A percentile compares a stretch with the other conserved stretches of the same genome.
Conservation (phyloP, 306 rosid genomes). For the Luffa aegyptiaca region DNA sequence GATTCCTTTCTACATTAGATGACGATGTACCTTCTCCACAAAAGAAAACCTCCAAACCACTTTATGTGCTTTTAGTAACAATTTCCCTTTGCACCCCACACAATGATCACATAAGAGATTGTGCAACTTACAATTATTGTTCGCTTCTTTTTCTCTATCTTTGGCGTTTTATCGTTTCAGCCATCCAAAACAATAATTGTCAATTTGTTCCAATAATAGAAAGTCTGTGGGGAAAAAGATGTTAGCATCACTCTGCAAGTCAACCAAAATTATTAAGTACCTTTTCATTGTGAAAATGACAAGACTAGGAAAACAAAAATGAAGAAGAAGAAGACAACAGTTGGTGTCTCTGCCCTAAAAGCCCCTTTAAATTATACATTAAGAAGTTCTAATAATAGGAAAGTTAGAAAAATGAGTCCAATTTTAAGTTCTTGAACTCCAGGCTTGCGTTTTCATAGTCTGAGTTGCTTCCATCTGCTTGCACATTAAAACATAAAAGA, state of each 20-base stretch:
- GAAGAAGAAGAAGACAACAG: neutral
- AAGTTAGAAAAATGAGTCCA: neutral
- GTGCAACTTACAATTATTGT: conserved; percentile 51
- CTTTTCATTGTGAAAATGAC: neutral
- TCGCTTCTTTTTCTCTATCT: conserved; percentile 75
- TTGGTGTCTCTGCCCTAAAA: neutral
- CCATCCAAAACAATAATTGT: conserved; percentile 86
- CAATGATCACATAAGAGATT: neutral
- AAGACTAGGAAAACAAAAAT: neutral
- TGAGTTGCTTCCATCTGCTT: conserved; percentile 73
- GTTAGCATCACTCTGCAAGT: conserved; percentile 80
- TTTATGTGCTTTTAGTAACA: too few relatives aligned
- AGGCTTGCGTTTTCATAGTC: conserved; percentile 34
- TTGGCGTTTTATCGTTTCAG: conserved; percentile 43
- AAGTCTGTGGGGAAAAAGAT: conserved; percentile 89
- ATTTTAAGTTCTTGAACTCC: neutral
- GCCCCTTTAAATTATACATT: too few relatives aligned
- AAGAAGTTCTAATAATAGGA: neutral
- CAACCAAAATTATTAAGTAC: conserved; percentile 2
- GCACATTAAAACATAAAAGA: conserved; percentile 17
- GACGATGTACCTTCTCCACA: too few relatives aligned
- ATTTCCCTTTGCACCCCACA: neutral
- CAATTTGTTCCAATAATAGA: conserved; percentile 66
- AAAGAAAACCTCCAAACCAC: too few relatives aligned
- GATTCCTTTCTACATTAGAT: too few relatives aligned